These are phyloP conservation scores for Stagonosporopsis rhizophila DNA, from an alignment of 2,329 filamentous ascomycete species.

Conservation along the genomic window DNA sequence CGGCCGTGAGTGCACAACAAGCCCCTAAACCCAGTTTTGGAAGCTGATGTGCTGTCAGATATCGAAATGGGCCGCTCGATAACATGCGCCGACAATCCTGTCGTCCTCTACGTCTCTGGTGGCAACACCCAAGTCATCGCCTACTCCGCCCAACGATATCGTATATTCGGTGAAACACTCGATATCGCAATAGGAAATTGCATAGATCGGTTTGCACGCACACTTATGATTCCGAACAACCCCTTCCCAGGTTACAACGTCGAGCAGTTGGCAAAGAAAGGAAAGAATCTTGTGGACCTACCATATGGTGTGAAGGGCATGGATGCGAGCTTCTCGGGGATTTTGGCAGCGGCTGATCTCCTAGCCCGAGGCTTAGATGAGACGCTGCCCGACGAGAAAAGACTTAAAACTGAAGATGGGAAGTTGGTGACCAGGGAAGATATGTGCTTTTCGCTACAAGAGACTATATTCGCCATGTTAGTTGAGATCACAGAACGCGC, in stretches of 20 bases:
- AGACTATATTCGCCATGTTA: constrained; percentile 95
- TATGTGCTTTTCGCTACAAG: constrained; percentile 92
- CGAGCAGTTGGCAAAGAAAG: constrained; percentile 85
- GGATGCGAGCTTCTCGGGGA: constrained; percentile 96
- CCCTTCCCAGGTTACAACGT: constrained; percentile 98
- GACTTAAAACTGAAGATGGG: constrained; percentile 55
- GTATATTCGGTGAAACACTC: constrained; percentile 96
- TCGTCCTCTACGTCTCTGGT: constrained; percentile 93
- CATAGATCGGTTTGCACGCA: constrained; percentile 92
- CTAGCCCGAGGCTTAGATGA: constrained; percentile 71
- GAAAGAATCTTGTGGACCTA: constrained; percentile 77
- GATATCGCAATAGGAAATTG: constrained; percentile 99
- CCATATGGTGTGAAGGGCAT: constrained; percentile 98
- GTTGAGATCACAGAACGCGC: constrained; percentile 98
- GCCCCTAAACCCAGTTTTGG: too few species aligned
- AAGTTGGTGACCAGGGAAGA: constrained; percentile 77
- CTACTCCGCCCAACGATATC: constrained; percentile 91
- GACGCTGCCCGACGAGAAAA: constrained; percentile 48
- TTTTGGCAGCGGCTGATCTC: constrained; percentile 82
- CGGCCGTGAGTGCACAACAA: constrained; percentile 64
- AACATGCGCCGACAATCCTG: constrained; percentile 87
- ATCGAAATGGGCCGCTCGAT: constrained; percentile 98
- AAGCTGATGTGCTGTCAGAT: constrained; percentile 54
- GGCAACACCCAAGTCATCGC: constrained; percentile 99
- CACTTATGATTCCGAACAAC: constrained; percentile 90